Conservation (phyloP, 1,139 yeast genomes). For the Pichia sp. region DNA sequence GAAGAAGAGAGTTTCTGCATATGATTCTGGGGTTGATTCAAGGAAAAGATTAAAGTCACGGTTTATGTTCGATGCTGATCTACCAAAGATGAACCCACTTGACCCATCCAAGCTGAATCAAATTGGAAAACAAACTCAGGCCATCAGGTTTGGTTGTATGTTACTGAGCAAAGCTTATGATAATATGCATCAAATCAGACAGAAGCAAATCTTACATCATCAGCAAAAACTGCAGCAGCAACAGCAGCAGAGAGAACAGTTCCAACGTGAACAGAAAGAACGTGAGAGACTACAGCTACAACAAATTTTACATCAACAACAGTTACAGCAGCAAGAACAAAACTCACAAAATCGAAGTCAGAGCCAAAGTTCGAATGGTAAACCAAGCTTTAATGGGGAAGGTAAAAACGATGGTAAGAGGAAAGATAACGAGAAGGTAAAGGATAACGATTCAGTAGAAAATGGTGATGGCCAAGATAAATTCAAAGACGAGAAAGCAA, state of each 20-base stretch:
- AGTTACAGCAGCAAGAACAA: background rate
- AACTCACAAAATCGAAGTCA: background rate
- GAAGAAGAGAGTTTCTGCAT: constrained; percentile 37
- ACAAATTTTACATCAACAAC: constrained; percentile 8
- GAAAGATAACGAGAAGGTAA: background rate
- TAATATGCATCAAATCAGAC: constrained; percentile 45
- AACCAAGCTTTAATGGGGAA: background rate
- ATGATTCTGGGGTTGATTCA: constrained; percentile 51
- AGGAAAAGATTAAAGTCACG: constrained; percentile 58
- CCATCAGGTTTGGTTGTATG: constrained; percentile 89
- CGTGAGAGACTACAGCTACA: constrained; percentile 11
- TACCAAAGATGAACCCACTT: constrained; percentile 54
- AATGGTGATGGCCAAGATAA: background rate
- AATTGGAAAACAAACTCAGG: constrained; percentile 82
- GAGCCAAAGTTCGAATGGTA: background rate
- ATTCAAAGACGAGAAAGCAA: background rate
- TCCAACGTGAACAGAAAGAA: constrained; percentile 29
- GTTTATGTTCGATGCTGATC: constrained; percentile 73
- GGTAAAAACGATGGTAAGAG: constrained; percentile 1
- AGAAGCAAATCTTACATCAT: constrained; percentile 40
- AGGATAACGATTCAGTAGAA: background rate
- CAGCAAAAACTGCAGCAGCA: constrained; percentile 52
- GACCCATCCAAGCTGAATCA: constrained; percentile 69
- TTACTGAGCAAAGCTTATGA: constrained; percentile 81
- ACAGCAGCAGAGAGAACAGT: constrained; percentile 41